Evolutionary conservation across 306 rosid species (phyloP), one percentile per base, ranked within the genome.

Genomic region (Lathyrus oleraceus): DNA sequence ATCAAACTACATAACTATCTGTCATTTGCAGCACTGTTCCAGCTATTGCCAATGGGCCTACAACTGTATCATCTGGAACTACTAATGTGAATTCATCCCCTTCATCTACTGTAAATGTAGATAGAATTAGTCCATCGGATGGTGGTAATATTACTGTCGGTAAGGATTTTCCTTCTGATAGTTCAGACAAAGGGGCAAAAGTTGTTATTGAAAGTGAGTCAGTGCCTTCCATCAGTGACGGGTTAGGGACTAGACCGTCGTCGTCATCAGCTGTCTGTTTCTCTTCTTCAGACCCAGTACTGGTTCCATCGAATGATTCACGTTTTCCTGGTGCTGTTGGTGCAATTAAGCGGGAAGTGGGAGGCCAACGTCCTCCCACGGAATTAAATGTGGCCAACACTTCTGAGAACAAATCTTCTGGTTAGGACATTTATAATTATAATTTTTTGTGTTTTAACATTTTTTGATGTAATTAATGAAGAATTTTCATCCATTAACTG

Each of bases 301-400:
- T 87, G 52, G 86, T 82, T 68, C 95, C 92, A 64, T 81, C 86
- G 19, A 78, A 63, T 66, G 96, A 87, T 81, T 73, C 81, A 52
- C 64, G 78, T 69, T 54, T 79, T 77, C 73, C 90, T 52, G 89
- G 88, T 84, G 77, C 86, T 47, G 87, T 73, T 71, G 91, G 90
- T 58, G 82, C 89, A 64, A 79, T 81, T 69, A 88, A 76, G 81
- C 79, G 85, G 61, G 95, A 90, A 73, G 84, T 85, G 56, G 97
- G 86, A 47, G 78, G 73, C 70, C 84, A 77, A 61, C 71, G 36
- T 23, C 82, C 85, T 67, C 75, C 80, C 25, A 82, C 81, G 65
- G 93, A 93, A 64, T 76, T 54, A 40, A 84, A 43, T 85, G 80
- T 82, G 63, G 53, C 60, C 72, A 70, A 70, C 65, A 66, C 23